Evolutionary conservation across 1,284 basidiomycete species (phyloP), one percentile per base, ranked within the genome.

Genomic region (Veloporphyrellus conicus): DNA sequence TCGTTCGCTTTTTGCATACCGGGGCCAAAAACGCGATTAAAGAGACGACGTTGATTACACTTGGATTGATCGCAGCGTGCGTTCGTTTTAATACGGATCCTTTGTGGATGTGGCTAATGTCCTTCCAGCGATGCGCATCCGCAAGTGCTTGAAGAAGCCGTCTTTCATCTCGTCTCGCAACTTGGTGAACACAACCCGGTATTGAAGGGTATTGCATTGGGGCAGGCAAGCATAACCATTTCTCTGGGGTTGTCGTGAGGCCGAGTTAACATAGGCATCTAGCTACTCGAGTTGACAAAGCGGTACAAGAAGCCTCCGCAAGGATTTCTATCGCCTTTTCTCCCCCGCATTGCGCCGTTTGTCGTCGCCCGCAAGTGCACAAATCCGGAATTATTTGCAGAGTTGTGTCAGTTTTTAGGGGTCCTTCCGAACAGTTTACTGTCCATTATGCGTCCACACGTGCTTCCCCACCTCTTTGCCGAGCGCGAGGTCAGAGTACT

Each of bases 381-480:
- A 2, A 77, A 84, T 23, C 87, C 86, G 0, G 69, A 68, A 27
- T 62, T 85, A 8, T 62, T 91, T 10, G 50, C 64, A 4, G 87
- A 90, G 59, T 68, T 75, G 3, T 87, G 84, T 58, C 77, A 75
- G 18, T 76, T 90, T 52, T 69, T 90, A 53, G 72, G 73, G 2
- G 69, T 81, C 27, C 64, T 72, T 11, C 71, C 75, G 0, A 63
- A 70, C 12, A 79, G 82, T 53, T 92, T 95, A 61, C 72, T 95
- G 45, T 72, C 75, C 3, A 72, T 80, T 16, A 89, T 84, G 1
- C 73, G 88, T 10, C 65, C 75, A 3, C 73, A 79, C 48, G 87
- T 82, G 1, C 71, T 93, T 2, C 92, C 93, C 0, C 69, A 74
- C 18, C 64, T 93, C 28, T 87, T 92, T 54, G 79, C 81, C 5